Evolutionary conservation across 345 rosid genomes (phyloP), one percentile per base, ranked within the genome.

Genomic region (Garcia nutans): DNA sequence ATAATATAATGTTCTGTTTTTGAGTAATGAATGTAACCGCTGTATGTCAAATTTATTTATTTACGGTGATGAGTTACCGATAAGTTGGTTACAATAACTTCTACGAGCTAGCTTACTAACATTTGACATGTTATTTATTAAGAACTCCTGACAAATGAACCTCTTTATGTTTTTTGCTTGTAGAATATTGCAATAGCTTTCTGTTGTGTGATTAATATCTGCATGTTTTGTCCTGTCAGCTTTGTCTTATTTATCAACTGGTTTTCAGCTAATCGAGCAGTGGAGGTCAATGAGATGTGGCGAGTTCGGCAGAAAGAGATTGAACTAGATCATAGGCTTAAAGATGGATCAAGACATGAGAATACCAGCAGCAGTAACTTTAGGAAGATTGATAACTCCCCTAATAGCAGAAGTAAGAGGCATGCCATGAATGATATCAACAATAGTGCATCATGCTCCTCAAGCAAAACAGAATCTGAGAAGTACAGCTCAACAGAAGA

Each of bases 221-320:
- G 63, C 17, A 10, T 67, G 52, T 52, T 28, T 26, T 71, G 33
- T 37, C 37, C 63, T 47, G 64, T 56, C 60, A 80, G 22, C 3
- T 24, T 82, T 54, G 67, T 52, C 70, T 50, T 31, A 54, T 66
- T 47, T 77, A 28, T 62, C 45, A 33, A 41, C 68, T 74, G 31
- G 6, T 68, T 33, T 42, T 56, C 86, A 92, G 98, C 95, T 56
- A 94, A 92, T 85, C 87, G 85, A 89, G 87, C 87, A 26, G 96
- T 87, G 67, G 97, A 94, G 84, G 91, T 89, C 63, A 90, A 81
- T 74, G 97, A 94, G 81, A 90, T 94, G 95, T 94, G 98, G 96
- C 88, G 85, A 44, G 77, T 74, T 57, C 89, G 94, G 55, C 85
- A 90, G 75, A 91, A 92, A 86, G 97, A 92, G 86, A 80, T 75